A percentile compares a stretch with the other conserved stretches of the same genome.
Conservation (phyloP, 2,329 filamentous ascomycete genomes). For the Ceratocystis colombiana region DNA sequence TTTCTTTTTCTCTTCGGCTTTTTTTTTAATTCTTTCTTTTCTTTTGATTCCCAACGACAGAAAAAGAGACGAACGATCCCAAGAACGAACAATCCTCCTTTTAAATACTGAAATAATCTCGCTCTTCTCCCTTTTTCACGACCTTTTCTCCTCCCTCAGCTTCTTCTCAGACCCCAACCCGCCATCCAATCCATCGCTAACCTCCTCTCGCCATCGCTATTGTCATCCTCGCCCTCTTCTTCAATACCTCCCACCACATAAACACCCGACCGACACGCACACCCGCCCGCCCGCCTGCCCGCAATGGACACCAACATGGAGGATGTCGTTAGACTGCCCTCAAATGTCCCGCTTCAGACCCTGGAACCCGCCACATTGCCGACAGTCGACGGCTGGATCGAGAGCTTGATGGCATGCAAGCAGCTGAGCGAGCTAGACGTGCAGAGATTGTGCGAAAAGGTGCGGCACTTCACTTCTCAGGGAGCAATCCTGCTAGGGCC, state of each 20-base stretch:
- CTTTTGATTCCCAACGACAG: slow-evolving; percentile 6
- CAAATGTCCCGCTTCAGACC: slow-evolving; percentile 59
- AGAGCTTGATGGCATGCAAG: slow-evolving; percentile 97
- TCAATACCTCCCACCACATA: slow-evolving; percentile 24
- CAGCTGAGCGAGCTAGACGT: slow-evolving; percentile 92
- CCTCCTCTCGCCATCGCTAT: slow-evolving; percentile 25
- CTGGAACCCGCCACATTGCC: slow-evolving; percentile 78
- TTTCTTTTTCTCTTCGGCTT: not conserved
- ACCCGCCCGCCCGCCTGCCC: not conserved
- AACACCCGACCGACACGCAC: slow-evolving; percentile 26
- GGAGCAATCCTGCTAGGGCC: not conserved
- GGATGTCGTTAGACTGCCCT: slow-evolving; percentile 79
- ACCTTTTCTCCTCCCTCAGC: not conserved
- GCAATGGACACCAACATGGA: slow-evolving; percentile 98
- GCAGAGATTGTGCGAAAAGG: slow-evolving; percentile 95
- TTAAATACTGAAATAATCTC: slow-evolving; percentile 13
- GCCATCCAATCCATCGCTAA: slow-evolving; percentile 21
- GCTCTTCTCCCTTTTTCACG: not conserved
- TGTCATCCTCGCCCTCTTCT: slow-evolving; percentile 21
- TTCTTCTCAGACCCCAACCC: slow-evolving; percentile 23
- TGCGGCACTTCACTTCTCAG: slow-evolving; percentile 34
- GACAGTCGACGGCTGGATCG: slow-evolving; percentile 95
- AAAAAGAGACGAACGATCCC: not conserved
- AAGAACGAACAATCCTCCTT: not conserved
- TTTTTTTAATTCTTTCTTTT: not conserved